A percentile compares a stretch with the other conserved stretches of the same genome.
phyloP scores from a whole-genome alignment of 768 basidiomycete species.

The Tephrocybe sp. region DNA sequence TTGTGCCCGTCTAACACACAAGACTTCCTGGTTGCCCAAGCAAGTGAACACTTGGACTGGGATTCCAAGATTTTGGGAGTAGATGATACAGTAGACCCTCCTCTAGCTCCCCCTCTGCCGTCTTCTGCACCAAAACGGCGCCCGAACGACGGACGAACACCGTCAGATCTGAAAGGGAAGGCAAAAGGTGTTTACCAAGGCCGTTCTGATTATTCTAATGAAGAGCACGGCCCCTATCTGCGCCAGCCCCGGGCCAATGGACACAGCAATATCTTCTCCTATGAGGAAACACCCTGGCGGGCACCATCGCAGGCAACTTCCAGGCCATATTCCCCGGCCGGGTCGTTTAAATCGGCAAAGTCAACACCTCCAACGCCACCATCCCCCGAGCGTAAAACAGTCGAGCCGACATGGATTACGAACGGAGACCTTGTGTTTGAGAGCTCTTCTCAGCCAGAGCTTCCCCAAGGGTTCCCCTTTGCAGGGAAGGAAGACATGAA shows the following conservation, averaged over 20 bases:
- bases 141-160: conserved; percentile 1
- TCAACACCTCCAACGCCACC: conserved; percentile 17
- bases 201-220: neutral
- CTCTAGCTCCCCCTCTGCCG: conserved; percentile 6
- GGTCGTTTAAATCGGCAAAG: conserved; percentile 14
- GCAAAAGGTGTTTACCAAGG: neutral
- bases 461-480: conserved; percentile 18
- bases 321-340: conserved; percentile 13
- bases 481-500: conserved; percentile 3
- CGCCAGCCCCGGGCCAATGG: neutral
- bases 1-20: conserved; percentile 37
- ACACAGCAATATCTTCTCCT: neutral
- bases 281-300: conserved; percentile 4
- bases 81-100: neutral
- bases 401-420: conserved; percentile 14
- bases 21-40: conserved; percentile 41
- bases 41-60: conserved; percentile 49
- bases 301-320: conserved; percentile 10
- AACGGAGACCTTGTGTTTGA: conserved; percentile 14
- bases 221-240: neutral
- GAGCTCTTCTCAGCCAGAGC: conserved; percentile 14
- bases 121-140: conserved; percentile 3
- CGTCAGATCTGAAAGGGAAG: conserved; percentile 3
- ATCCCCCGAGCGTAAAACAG: neutral
- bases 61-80: conserved; percentile 33